Evolutionary conservation across 2,329 filamentous ascomycete genomes (phyloP), one percentile per base, ranked within the genome.

Genomic region (Macrophomina tecta): DNA sequence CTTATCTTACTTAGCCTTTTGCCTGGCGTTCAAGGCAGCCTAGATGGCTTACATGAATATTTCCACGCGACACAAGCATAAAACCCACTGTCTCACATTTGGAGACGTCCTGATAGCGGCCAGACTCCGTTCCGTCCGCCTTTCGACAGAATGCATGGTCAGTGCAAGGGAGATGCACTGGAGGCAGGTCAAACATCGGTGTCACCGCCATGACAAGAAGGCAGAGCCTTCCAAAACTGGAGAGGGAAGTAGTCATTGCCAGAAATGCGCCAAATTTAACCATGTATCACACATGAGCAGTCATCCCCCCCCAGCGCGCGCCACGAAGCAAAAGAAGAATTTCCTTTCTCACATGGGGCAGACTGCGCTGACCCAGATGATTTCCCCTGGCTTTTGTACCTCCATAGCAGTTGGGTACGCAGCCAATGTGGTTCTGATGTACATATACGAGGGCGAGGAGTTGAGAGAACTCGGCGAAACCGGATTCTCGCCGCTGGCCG

Each of bases 191-290:
- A 65, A 67, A 2, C 74, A 76, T 49, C 72, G 65, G 4, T 76
- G 74, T 51, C 75, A 76, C 58, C 74, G 74, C 48, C 73, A 76
- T 52, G 76, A 71, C 69, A 71, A 69, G 16, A 69, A 38, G 6
- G 16, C 28, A 16, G 36, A 58, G 1, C 72, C 1, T 7, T 46
- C 63, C 18, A 12, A 30, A 11, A 45, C 68, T 40, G 28, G 58
- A 71, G 75, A 75, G 36, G 75, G 75, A 52, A 67, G 76, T 12
- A 74, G 73, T 2, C 73, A 76, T 52, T 77, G 74, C 34, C 75
- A 77, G 48, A 74, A 72, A 40, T 75, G 73, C 56, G 72, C 70
- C 28, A 75, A 72, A 40, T 74, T 68, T 56, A 74, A 75, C 56
- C 66, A 68, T 73, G 62, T 71, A 70, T 32, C 68, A 71, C 6